Evolutionary conservation across 805 yeast genomes (phyloP), one percentile per base, ranked within the genome.

Genomic region (Wickerhamomyces tratensis): DNA sequence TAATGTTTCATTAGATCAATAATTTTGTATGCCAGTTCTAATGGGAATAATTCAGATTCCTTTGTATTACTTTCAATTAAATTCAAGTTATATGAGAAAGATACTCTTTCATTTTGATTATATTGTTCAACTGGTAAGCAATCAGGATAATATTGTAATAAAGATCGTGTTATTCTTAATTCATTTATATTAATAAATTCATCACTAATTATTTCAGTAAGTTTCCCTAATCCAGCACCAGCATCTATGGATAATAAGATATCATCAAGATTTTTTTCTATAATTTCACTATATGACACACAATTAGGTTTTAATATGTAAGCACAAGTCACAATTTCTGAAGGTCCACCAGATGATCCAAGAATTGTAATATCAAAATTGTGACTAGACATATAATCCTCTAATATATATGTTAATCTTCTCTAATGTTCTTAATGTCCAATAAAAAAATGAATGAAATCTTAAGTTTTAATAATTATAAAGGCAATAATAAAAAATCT

Each of bases 331-430:
- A 70, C 64, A 7, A 79, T 74, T 31, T 85, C 93, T 11, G 79
- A 56, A 0, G 96, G 96, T 2, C 96, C 96, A 7, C 96, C 96
- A 3, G 86, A 74, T 25, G 85, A 74, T 7, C 96, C 96, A 47
- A 84, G 62, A 26, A 82, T 73, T 2, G 83, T 76, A 15, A 84
- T 50, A 46, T 82, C 85, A 54, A 81, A 81, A 25, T 40, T 43
- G 10, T 37, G 11, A 34, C 11, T 15, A 12, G 34, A 31, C 34
- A 29, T 29, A 20, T 20, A 20, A 20, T 20, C 20, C 20, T 20
- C 20, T 20, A 20, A 3, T 9, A 29, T 29, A 29, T 29, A 29
- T 29, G 3, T 29, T 29, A 9, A 11, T 7, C 31, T 9, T 9
- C 11, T 29, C 31, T 29, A 29, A 29, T 29, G 8, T 2, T 29